Conservation (phyloP, 176 grass and related monocot species). For the Rhynchospora breviuscula region DNA sequence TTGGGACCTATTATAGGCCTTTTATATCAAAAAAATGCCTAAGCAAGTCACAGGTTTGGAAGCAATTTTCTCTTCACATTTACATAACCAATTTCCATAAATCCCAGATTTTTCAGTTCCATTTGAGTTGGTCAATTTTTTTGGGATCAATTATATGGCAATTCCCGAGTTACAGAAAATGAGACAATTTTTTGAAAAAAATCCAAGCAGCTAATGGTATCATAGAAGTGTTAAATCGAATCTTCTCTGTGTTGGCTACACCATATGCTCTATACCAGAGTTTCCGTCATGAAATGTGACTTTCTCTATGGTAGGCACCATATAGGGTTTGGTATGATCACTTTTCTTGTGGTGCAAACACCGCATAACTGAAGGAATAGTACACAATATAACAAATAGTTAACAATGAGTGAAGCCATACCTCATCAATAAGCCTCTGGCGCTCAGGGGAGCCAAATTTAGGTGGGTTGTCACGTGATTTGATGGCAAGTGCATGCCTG, state of each 20-base stretch:
- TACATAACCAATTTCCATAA: not conserved
- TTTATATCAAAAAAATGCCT: not conserved
- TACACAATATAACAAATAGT: not conserved
- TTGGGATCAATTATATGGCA: not conserved
- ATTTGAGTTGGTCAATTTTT: not conserved
- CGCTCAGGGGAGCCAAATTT: slow-evolving; percentile 79
- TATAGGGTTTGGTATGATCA: not conserved
- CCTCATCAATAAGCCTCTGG: slow-evolving; percentile 92
- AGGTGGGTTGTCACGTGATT: slow-evolving; percentile 68
- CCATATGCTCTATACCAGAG: no score
- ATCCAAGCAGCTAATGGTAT: not conserved
- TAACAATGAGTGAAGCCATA: slow-evolving; percentile 21
- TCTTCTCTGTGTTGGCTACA: no score
- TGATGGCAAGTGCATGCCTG: slow-evolving; percentile 56
- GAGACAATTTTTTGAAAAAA: not conserved
- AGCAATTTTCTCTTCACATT: not conserved
- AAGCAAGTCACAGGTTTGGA: not conserved
- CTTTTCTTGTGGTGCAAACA: not conserved
- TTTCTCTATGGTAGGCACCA: not conserved
- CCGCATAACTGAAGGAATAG: no score
- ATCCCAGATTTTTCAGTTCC: not conserved
- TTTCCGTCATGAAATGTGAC: no score
- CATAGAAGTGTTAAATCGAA: not conserved
- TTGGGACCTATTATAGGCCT: not conserved
- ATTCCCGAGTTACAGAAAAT: slow-evolving; percentile 1